These are phyloP conservation scores for Sugiyamaella novakii DNA, from an alignment of 1,139 yeast species.

Conservation along the genomic window DNA sequence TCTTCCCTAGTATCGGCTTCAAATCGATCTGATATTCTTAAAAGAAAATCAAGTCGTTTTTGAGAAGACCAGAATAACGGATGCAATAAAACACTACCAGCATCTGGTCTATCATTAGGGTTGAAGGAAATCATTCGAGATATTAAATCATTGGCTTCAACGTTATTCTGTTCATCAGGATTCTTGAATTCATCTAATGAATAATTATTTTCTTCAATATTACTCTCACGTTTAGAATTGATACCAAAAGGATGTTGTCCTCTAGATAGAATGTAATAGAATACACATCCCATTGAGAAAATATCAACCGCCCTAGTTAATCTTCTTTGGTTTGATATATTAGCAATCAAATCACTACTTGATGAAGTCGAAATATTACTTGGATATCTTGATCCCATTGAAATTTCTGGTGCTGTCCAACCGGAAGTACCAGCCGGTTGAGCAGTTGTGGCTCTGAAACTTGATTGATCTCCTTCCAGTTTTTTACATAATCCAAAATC, in stretches of 20 bases:
- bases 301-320: slow-evolving; percentile 91
- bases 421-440: slow-evolving; percentile 97
- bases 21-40: slow-evolving; percentile 87
- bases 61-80: slow-evolving; percentile 86
- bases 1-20: slow-evolving; percentile 89
- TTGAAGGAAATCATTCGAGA: slow-evolving; percentile 67
- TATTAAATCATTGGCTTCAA: slow-evolving; percentile 74
- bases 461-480: slow-evolving; percentile 87
- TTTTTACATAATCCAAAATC: slow-evolving; percentile 96
- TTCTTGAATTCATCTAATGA: slow-evolving; percentile 52
- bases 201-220: slow-evolving; percentile 75
- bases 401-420: slow-evolving; percentile 95
- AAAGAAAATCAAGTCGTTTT: slow-evolving; percentile 75
- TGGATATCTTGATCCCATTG: slow-evolving; percentile 26
- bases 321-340: slow-evolving; percentile 53
- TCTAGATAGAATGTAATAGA: slow-evolving; percentile 76
- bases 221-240: slow-evolving; percentile 80
- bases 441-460: slow-evolving; percentile 88
- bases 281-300: slow-evolving; percentile 93
- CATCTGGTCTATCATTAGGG: slow-evolving; percentile 75
- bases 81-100: slow-evolving; percentile 67
- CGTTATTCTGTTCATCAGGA: slow-evolving; percentile 48
- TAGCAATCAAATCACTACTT: slow-evolving; percentile 42
- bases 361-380: slow-evolving; percentile 24
- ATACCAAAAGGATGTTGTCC: slow-evolving; percentile 98